Evolutionary conservation across 2,329 filamentous ascomycete species (phyloP), one percentile per base, ranked within the genome.

Genomic region (Diplodia corticola): DNA sequence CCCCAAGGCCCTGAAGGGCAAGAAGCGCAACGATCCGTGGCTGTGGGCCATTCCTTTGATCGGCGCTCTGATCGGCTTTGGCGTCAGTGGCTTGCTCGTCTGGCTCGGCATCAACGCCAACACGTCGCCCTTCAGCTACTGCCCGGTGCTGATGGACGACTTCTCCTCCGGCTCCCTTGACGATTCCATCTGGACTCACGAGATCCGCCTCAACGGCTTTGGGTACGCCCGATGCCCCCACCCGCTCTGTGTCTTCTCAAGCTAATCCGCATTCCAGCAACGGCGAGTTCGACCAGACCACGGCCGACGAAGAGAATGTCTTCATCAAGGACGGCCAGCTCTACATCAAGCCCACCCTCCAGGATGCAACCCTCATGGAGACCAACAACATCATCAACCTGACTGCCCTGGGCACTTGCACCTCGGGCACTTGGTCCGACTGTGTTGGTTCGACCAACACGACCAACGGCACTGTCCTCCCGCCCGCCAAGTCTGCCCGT

Each of bases 281-380:
- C 17, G 82, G 82, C 17, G 77, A 80, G 35, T 86, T 86, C 69
- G 84, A 85, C 75, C 84, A 82, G 82, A 85, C 84, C 0, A 85
- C 84, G 4, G 76, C 73, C 2, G 82, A 84, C 68, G 67, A 74
- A 1, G 72, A 71, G 59, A 86, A 86, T 71, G 82, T 84, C 71
- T 85, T 85, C 63, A 80, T 84, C 28, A 83, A 65, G 20, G 40
- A 57, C 13, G 40, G 51, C 35, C 73, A 81, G 35, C 72, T 82
- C 12, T 73, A 73, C 51, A 66, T 66, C 54, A 66, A 60, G 46
- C 64, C 64, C 22, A 66, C 64, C 17, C 64, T 66, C 15, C 64
- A 66, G 54, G 64, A 66, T 40, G 64, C 64, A 33, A 28, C 44
- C 7, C 53, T 66, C 12, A 50, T 66, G 44, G 54, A 59, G 44